These are phyloP conservation scores for Umbilicus rupestris DNA, from an alignment of 164 flowering plant species.

Conservation along the genomic window DNA sequence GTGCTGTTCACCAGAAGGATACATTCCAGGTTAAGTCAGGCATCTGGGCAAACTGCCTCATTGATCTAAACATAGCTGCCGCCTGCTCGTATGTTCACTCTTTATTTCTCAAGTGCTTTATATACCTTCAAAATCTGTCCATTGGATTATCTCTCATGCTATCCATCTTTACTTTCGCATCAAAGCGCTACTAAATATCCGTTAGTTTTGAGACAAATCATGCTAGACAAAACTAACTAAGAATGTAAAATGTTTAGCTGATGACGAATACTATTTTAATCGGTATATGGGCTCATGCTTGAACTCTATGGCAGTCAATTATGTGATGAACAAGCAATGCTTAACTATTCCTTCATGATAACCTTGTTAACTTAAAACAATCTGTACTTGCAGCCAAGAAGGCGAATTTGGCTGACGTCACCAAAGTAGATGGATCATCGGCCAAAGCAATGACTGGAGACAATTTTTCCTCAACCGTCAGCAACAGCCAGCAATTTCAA, in stretches of 20 bases:
- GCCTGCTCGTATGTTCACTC: conserved; percentile 73
- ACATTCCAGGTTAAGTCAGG: conserved; percentile 91
- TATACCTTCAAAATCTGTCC: neutral
- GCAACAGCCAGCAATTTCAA: conserved; percentile 29
- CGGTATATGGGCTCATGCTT: neutral
- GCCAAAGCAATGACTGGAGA: conserved; percentile 21
- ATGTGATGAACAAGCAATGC: too few species aligned
- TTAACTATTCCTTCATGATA: too few species aligned
- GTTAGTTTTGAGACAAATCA: neutral
- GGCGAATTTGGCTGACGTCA: conserved; percentile 65
- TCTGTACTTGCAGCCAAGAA: conserved; percentile 56
- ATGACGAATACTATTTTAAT: neutral
- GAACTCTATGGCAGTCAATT: too few species aligned
- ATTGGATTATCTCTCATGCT: neutral
- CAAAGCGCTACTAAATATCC: neutral
- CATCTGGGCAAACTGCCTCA: conserved; percentile 97
- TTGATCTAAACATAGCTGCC: conserved; percentile 96
- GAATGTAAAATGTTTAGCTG: neutral
- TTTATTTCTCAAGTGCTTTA: neutral
- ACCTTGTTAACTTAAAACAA: too few species aligned
- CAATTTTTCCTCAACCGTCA: conserved; percentile 51
- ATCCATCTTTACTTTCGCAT: neutral
- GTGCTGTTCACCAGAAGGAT: conserved; percentile 45
- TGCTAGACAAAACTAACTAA: too few species aligned
- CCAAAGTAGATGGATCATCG: conserved; percentile 48